Evolutionary conservation across 2,329 filamentous ascomycete species (phyloP).

Genomic region (Aschersonia sp.): DNA sequence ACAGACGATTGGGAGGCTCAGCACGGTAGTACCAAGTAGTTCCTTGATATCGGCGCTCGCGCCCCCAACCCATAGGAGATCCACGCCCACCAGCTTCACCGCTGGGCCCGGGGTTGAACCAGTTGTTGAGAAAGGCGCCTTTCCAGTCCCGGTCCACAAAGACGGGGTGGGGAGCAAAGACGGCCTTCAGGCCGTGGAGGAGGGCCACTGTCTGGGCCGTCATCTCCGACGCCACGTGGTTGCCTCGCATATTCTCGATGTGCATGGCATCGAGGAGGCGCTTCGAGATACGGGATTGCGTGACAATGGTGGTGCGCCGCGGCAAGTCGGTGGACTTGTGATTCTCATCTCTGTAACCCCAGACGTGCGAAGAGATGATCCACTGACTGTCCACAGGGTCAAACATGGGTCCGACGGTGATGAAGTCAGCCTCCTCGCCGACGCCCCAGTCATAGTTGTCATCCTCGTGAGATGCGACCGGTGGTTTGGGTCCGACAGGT

Average conservation of each 20-base stretch:
- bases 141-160: slow-evolving; percentile 66
- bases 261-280: slow-evolving; percentile 64
- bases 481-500: slow-evolving; percentile 50
- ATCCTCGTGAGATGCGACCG: slow-evolving; percentile 38
- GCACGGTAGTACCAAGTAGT: slow-evolving; percentile 48
- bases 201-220: slow-evolving; percentile 59
- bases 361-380: slow-evolving; percentile 55
- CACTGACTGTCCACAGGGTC: slow-evolving; percentile 59
- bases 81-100: slow-evolving; percentile 39
- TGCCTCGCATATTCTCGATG: slow-evolving; percentile 56
- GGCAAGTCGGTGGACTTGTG: slow-evolving; percentile 43
- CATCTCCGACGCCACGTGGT: slow-evolving; percentile 72
- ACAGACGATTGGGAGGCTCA: slow-evolving; percentile 40
- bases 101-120: slow-evolving; percentile 44
- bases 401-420: slow-evolving; percentile 68
- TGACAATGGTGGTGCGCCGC: slow-evolving; percentile 64
- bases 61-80: slow-evolving; percentile 45
- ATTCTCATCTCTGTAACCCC: slow-evolving; percentile 43
- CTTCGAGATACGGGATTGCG: slow-evolving; percentile 59
- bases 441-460: slow-evolving; percentile 66
- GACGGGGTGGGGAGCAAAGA: slow-evolving; percentile 65
- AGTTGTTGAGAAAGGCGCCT: slow-evolving; percentile 35
- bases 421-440: slow-evolving; percentile 60
- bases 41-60: slow-evolving; percentile 42
- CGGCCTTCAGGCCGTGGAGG: slow-evolving; percentile 65